Percentiles rank a stretch among this genome's conserved stretches.
Conservation (phyloP, 805 yeast genomes). For the Kuraishia ogatae region DNA sequence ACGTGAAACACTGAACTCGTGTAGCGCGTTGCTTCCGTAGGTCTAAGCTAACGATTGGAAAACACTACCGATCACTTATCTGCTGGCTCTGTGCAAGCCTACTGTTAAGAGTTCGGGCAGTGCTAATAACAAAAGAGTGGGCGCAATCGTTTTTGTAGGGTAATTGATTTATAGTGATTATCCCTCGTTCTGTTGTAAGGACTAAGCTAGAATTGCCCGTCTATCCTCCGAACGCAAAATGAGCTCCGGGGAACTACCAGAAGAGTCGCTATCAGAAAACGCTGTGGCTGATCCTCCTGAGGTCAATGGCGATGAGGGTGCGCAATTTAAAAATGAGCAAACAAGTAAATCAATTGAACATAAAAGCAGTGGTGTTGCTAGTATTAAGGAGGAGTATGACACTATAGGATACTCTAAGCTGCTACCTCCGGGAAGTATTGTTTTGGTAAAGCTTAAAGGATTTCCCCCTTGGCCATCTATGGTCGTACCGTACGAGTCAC, state of each 20-base stretch:
- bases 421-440: constrained; percentile 3
- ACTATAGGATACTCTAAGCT: neutral
- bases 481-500: constrained; percentile 7
- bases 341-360: neutral
- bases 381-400: neutral
- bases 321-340: neutral
- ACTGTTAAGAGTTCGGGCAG: too few species aligned
- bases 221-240: neutral
- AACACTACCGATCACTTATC: neutral
- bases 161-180: too few species aligned
- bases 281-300: neutral
- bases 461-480: constrained; percentile 12
- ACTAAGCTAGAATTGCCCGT: too few species aligned
- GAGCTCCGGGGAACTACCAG: neutral
- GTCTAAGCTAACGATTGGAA: neutral
- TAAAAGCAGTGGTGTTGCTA: neutral
- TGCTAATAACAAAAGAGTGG: too few species aligned
- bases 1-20: neutral
- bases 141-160: too few species aligned
- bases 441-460: constrained; percentile 10
- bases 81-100: too few species aligned
- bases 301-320: neutral
- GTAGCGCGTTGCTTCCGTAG: neutral
- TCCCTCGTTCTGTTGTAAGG: neutral
- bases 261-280: neutral